These are phyloP conservation scores for Ceratocystis lukuohia DNA, from an alignment of 2,329 filamentous ascomycete species.

Conservation along the genomic window DNA sequence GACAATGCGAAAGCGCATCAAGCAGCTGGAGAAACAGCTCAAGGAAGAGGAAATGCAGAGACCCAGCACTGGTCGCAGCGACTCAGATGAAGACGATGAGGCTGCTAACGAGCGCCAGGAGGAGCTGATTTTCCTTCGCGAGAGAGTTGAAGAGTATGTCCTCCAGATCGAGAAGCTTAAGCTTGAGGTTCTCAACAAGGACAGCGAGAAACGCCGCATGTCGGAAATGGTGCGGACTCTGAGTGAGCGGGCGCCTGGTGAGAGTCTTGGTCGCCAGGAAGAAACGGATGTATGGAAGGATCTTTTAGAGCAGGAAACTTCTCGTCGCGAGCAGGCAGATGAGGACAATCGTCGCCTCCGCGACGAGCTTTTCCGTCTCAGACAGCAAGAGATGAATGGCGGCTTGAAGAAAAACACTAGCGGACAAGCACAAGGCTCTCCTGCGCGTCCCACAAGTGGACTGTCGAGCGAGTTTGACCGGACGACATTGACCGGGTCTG, in stretches of 20 bases:
- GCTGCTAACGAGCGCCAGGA: slow-evolving; percentile 61
- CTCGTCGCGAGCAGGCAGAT: slow-evolving; percentile 75
- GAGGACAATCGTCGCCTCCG: slow-evolving; percentile 74
- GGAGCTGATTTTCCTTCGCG: slow-evolving; percentile 71
- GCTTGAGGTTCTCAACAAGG: slow-evolving; percentile 62
- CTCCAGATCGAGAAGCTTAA: slow-evolving; percentile 71
- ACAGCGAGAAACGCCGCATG: slow-evolving; percentile 75
- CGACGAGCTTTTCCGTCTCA: slow-evolving; percentile 68
- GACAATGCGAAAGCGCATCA: slow-evolving; percentile 61
- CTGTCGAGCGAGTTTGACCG: slow-evolving; percentile 35
- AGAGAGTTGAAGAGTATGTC: slow-evolving; percentile 73
- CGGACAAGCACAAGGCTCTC: slow-evolving; percentile 32
- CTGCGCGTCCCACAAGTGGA: slow-evolving; percentile 38
- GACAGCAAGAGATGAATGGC: slow-evolving; percentile 36
- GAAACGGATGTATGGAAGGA: slow-evolving; percentile 87
- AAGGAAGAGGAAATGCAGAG: slow-evolving; percentile 47
- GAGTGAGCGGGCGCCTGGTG: slow-evolving; percentile 37
- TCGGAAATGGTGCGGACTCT: slow-evolving; percentile 59
- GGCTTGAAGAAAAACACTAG: slow-evolving; percentile 37
- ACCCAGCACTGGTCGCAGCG: slow-evolving; percentile 45
- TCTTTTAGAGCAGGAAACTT: slow-evolving; percentile 80
- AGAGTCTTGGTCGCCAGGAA: slow-evolving; percentile 41
- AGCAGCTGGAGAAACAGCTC: slow-evolving; percentile 73
- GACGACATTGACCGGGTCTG: slow-evolving; percentile 43
- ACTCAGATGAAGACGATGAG: slow-evolving; percentile 48